These are phyloP conservation scores for Rhizophagus clarus DNA, from an alignment of 192 early-diverging fungal genomes.

Conservation along the genomic window DNA sequence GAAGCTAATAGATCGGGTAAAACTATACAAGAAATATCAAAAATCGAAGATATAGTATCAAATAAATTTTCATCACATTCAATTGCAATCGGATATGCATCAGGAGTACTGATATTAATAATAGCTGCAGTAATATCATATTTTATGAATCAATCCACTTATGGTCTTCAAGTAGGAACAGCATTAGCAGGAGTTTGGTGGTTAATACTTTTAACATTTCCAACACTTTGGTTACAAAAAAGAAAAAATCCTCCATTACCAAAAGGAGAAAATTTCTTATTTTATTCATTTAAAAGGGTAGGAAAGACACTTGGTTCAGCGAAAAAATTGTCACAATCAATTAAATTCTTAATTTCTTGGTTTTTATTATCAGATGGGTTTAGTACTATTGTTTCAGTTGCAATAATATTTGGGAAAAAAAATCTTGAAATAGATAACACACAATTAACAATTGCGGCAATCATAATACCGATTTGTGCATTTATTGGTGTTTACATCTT, in stretches of 20 bases:
- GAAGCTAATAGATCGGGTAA: slow-evolving; percentile 3
- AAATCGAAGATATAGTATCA: slow-evolving; percentile 33
- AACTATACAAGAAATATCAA: not conserved
- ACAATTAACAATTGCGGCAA: slow-evolving; percentile 55
- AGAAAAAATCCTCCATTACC: slow-evolving; percentile 49
- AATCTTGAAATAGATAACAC: slow-evolving; percentile 52
- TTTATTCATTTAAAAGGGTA: slow-evolving; percentile 46
- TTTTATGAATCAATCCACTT: slow-evolving; percentile 35
- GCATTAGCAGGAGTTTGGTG: slow-evolving; percentile 54
- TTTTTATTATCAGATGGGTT: slow-evolving; percentile 72
- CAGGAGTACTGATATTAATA: slow-evolving; percentile 41
- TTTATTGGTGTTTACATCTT: slow-evolving; percentile 60
- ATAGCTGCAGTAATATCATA: slow-evolving; percentile 41
- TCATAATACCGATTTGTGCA: slow-evolving; percentile 57
- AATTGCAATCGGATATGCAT: slow-evolving; percentile 39
- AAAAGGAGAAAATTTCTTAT: slow-evolving; percentile 42
- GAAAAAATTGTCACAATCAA: slow-evolving; percentile 53
- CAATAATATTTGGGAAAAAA: slow-evolving; percentile 59
- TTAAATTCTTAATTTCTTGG: slow-evolving; percentile 70
- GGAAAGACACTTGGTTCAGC: slow-evolving; percentile 44
- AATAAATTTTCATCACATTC: slow-evolving; percentile 48
- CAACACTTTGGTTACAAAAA: slow-evolving; percentile 40
- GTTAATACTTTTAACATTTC: slow-evolving; percentile 46
- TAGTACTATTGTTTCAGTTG: slow-evolving; percentile 58
- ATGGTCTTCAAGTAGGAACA: slow-evolving; percentile 46